A percentile compares a stretch with the other conserved stretches of the same genome.
These are phyloP conservation scores for Trichoderma sp. DNA, from an alignment of 2,329 filamentous ascomycete species.

Conservation along the genomic window DNA sequence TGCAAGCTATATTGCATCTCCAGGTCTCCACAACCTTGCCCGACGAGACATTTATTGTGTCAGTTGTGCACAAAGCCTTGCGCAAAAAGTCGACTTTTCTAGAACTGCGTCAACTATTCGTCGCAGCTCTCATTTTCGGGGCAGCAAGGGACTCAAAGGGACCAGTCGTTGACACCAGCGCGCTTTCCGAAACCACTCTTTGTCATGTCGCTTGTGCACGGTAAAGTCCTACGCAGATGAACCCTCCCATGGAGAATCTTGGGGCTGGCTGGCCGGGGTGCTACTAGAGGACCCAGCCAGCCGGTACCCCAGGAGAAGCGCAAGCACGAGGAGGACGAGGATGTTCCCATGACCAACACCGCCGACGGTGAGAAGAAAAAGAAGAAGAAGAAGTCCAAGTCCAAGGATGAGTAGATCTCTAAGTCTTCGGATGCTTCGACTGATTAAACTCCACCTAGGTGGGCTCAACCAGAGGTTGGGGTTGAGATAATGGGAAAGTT, in stretches of 20 bases:
- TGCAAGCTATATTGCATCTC: background rate
- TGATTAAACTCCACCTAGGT: slow-evolving; percentile 22
- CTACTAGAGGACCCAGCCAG: too few relatives aligned
- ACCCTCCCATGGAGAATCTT: too few relatives aligned
- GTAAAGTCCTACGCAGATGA: background rate
- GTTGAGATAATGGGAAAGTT: background rate
- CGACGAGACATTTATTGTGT: background rate
- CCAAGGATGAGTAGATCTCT: slow-evolving; percentile 39
- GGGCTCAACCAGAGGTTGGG: background rate
- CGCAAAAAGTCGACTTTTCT: too few relatives aligned
- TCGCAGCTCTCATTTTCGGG: too few relatives aligned
- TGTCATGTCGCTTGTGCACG: background rate
- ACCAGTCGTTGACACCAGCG: too few relatives aligned
- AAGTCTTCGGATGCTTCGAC: background rate
- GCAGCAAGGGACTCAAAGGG: too few relatives aligned
- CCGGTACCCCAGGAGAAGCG: slow-evolving; percentile 44
- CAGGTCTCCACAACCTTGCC: background rate
- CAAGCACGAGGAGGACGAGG: slow-evolving; percentile 52
- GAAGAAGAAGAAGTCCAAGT: slow-evolving; percentile 55
- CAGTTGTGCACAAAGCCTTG: too few relatives aligned
- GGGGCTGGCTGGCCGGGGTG: too few relatives aligned
- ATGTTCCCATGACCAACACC: slow-evolving; percentile 40
- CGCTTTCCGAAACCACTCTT: too few relatives aligned
- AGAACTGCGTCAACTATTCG: too few relatives aligned
- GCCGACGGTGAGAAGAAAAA: slow-evolving; percentile 48